Conservation (phyloP, 176 grass and related monocot genomes). For the Luzula sylvatica region DNA sequence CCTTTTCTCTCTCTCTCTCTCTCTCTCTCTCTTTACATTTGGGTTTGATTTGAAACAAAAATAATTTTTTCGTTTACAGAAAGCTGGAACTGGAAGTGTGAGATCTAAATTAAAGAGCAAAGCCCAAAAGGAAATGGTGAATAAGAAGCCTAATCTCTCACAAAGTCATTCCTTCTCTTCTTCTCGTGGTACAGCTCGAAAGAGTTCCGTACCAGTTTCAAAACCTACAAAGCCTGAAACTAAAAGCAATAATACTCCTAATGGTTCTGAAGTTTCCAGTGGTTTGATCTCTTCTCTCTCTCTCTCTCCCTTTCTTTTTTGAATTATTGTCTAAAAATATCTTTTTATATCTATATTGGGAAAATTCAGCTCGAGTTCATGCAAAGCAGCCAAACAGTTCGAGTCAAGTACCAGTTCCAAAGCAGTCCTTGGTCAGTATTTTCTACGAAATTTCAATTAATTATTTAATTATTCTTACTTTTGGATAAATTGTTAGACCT, state of each 20-base stretch:
- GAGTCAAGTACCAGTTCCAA: slow-evolving; percentile 4
- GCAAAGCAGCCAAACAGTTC: slow-evolving; percentile 29
- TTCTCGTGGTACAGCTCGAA: slow-evolving; percentile 23
- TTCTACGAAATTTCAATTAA: slow-evolving; percentile 2
- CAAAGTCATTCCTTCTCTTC: slow-evolving; percentile 65
- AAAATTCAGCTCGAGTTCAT: slow-evolving; percentile 20
- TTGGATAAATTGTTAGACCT: slow-evolving; percentile 14
- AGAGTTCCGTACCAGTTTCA: background rate
- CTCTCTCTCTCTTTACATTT: background rate
- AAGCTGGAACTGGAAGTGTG: slow-evolving; percentile 36
- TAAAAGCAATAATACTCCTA: slow-evolving; percentile 21
- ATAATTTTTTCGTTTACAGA: slow-evolving; percentile 20
- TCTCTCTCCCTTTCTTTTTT: background rate
- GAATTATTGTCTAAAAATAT: background rate
- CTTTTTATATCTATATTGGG: slow-evolving; percentile 20
- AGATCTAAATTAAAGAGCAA: slow-evolving; percentile 32
- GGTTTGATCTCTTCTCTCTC: slow-evolving; percentile 24
- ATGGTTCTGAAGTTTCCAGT: slow-evolving; percentile 24
- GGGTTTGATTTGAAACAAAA: background rate
- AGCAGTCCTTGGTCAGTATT: slow-evolving; percentile 45
- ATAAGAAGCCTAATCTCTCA: slow-evolving; percentile 41
- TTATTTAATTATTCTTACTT: background rate
- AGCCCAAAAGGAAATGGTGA: slow-evolving; percentile 29
- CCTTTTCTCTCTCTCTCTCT: background rate
- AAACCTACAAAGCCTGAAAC: slow-evolving; percentile 39